Evolutionary conservation across 805 yeast species (phyloP).

Genomic region (Wickerhamomyces pijperi): DNA sequence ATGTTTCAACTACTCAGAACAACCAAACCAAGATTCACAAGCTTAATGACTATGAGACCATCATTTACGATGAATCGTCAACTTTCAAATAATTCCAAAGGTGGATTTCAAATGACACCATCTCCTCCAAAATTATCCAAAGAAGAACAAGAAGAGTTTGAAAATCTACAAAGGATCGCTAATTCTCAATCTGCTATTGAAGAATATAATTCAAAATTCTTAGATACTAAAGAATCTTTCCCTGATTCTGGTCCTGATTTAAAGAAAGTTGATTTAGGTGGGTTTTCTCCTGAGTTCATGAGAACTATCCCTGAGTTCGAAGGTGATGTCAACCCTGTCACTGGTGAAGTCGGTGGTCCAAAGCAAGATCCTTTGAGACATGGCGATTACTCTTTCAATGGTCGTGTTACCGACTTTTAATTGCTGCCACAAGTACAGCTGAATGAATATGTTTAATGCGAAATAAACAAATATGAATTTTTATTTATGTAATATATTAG

Average conservation of each 20-base stretch:
- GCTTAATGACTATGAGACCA: too few species aligned
- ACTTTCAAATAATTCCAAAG: background rate
- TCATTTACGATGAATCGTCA: too few species aligned
- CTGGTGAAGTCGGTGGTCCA: slow-evolving; percentile 96
- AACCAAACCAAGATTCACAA: too few species aligned
- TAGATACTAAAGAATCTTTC: slow-evolving; percentile 20
- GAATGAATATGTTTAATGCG: background rate
- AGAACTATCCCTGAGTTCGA: slow-evolving; percentile 89
- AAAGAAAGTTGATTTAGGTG: slow-evolving; percentile 44
- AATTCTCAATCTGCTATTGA: slow-evolving; percentile 69
- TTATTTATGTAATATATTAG: background rate
- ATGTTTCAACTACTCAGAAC: too few species aligned
- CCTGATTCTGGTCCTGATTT: slow-evolving; percentile 23
- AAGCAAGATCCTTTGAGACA: slow-evolving; percentile 91
- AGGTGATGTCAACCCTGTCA: slow-evolving; percentile 84
- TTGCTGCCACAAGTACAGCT: background rate
- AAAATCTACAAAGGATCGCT: slow-evolving; percentile 71
- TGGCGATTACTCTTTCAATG: slow-evolving; percentile 91
- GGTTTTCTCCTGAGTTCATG: slow-evolving; percentile 56
- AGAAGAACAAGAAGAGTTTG: slow-evolving; percentile 87
- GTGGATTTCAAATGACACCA: background rate
- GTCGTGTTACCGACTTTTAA: slow-evolving; percentile 92
- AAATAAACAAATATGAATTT: too few species aligned
- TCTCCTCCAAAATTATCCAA: slow-evolving; percentile 67
- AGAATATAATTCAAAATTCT: slow-evolving; percentile 46